phyloP scores from a whole-genome alignment of 1,139 yeast genomes.

The Magnusiomyces starmeri region DNA sequence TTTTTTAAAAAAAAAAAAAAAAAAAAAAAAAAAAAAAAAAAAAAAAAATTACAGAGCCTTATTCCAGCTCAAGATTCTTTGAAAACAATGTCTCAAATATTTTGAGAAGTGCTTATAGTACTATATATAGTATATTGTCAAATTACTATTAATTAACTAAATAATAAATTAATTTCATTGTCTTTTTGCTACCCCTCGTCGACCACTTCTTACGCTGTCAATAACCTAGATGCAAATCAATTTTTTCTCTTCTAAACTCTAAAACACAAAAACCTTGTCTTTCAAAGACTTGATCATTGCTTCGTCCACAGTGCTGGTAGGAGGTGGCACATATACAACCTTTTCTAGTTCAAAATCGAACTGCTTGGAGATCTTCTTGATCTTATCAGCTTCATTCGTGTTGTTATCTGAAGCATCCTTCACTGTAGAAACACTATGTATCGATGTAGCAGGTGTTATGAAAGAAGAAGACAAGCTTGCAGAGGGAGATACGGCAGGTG shows the following conservation, averaged over 20 bases:
- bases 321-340: not conserved
- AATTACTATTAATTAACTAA: not conserved
- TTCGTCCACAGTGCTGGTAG: not conserved
- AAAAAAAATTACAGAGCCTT: not conserved
- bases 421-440: too few species aligned
- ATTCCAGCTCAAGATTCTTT: not conserved
- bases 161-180: not conserved
- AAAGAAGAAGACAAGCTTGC: not conserved
- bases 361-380: too few species aligned
- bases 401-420: not conserved
- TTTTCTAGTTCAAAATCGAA: not conserved
- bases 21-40: not conserved
- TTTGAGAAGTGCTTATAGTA: not conserved
- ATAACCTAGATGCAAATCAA: too few species aligned
- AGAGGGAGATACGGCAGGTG: not conserved
- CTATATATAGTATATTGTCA: not conserved
- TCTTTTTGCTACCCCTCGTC: too few species aligned
- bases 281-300: not conserved
- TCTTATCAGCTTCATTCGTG: not conserved
- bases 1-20: not conserved
- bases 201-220: not conserved
- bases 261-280: conserved; percentile 2
- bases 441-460: not conserved
- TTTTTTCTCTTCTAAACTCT: too few species aligned
- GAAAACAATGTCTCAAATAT: not conserved